phyloP scores from a whole-genome alignment of 2,329 filamentous ascomycete species.

The Xylaria sp. region DNA sequence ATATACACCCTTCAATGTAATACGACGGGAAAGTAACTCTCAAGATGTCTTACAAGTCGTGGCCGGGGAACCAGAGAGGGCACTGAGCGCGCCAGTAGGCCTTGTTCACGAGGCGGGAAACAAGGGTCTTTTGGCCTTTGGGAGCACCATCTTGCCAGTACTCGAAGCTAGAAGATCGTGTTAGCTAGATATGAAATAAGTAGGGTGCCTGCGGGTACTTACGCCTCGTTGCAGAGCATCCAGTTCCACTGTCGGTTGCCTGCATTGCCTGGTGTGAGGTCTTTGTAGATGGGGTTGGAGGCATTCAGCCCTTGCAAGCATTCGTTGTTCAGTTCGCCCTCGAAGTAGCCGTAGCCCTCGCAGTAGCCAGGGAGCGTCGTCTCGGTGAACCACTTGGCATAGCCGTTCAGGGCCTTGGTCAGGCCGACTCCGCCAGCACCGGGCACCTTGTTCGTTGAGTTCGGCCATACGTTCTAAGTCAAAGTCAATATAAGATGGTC shows the following conservation, averaged over 20 bases:
- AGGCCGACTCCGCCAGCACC: slow-evolving; percentile 63
- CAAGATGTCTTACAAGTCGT: slow-evolving; percentile 41
- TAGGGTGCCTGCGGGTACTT: background rate
- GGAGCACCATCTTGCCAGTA: slow-evolving; percentile 61
- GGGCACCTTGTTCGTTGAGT: slow-evolving; percentile 60
- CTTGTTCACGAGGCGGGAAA: slow-evolving; percentile 53
- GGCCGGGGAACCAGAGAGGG: slow-evolving; percentile 59
- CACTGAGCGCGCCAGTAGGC: slow-evolving; percentile 57
- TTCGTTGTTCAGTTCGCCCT: slow-evolving; percentile 56
- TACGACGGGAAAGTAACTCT: background rate
- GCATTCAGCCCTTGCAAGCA: slow-evolving; percentile 61
- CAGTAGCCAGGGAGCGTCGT: slow-evolving; percentile 58
- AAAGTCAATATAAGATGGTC: slow-evolving; percentile 12
- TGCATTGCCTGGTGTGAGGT: slow-evolving; percentile 53
- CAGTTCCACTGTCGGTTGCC: slow-evolving; percentile 65
- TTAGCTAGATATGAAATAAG: background rate
- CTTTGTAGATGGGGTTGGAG: slow-evolving; percentile 55
- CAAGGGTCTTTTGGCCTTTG: slow-evolving; percentile 53
- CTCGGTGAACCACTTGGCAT: slow-evolving; percentile 60
- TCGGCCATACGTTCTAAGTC: slow-evolving; percentile 52
- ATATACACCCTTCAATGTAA: background rate
- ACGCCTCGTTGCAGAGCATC: slow-evolving; percentile 65
- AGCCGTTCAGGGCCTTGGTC: slow-evolving; percentile 62
- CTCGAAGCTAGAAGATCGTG: slow-evolving; percentile 47
- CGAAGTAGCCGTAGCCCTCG: slow-evolving; percentile 59